phyloP scores from a whole-genome alignment of 2,329 filamentous ascomycete species.

The Elsinoe australis region DNA sequence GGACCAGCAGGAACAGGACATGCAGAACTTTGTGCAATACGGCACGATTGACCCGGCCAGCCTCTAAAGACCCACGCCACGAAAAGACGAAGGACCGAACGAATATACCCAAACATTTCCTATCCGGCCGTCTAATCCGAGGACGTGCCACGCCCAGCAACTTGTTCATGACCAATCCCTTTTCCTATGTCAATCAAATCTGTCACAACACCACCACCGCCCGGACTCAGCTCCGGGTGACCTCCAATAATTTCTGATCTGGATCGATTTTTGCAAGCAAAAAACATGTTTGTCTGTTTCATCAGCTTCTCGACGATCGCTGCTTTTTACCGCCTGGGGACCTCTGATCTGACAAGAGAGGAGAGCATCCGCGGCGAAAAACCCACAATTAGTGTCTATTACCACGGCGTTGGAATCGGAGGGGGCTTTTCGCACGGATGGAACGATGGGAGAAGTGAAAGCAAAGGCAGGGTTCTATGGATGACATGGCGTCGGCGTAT shows the following conservation, averaged over 20 bases:
- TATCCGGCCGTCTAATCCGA: neutral
- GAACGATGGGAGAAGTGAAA: too few species aligned
- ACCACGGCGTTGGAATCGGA: conserved; percentile 8
- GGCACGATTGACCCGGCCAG: conserved; percentile 41
- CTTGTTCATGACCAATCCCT: conserved; percentile 11
- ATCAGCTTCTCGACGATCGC: neutral
- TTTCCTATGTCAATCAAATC: conserved; percentile 6
- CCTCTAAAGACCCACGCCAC: conserved; percentile 25
- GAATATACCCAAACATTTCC: neutral
- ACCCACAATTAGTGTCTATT: conserved; percentile 12
- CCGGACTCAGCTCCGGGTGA: too few species aligned
- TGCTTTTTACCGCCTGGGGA: neutral
- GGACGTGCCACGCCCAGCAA: neutral
- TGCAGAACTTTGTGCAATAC: conserved; percentile 42
- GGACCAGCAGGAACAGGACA: conserved; percentile 31
- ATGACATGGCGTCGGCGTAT: conserved; percentile 13
- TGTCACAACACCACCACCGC: neutral
- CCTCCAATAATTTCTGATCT: conserved; percentile 13
- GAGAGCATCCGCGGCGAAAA: neutral
- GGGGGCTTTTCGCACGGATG: neutral
- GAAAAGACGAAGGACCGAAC: neutral
- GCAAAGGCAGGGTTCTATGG: neutral
- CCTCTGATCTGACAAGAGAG: neutral
- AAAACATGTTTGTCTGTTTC: neutral
- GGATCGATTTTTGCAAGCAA: conserved; percentile 3